Evolutionary conservation across 345 rosid genomes (phyloP).

Genomic region (Citrus trifoliata): DNA sequence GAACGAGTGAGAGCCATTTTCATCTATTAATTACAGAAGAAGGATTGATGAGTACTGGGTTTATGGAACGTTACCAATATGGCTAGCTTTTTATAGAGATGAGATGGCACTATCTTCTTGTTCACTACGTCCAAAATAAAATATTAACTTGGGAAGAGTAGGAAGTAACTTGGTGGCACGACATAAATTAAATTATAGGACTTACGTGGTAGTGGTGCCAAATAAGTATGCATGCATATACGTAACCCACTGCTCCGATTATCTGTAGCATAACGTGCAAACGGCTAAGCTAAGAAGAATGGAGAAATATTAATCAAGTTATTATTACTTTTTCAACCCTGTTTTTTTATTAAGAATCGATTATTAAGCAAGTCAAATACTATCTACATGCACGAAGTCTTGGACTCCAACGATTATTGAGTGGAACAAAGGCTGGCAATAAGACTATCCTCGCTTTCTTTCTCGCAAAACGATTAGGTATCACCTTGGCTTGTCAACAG

Average conservation of each 20-base stretch:
- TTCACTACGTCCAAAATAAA: neutral
- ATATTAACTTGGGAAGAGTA: neutral
- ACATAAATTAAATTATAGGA: neutral
- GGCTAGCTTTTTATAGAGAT: neutral
- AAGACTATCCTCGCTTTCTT: no score
- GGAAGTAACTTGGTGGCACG: slow-evolving; percentile 36
- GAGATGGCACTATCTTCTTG: neutral
- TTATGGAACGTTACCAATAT: no score
- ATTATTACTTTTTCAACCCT: neutral
- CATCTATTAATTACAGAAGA: neutral
- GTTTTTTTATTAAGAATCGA: no score
- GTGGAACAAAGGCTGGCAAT: no score
- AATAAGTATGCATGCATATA: neutral
- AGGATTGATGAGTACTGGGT: no score
- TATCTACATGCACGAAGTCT: no score
- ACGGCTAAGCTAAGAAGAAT: neutral
- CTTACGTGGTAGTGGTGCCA: neutral
- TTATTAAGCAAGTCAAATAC: no score
- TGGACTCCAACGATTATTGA: no score
- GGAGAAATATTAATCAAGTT: neutral
- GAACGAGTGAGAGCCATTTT: slow-evolving; percentile 18
- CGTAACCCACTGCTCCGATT: neutral
- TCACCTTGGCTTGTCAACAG: neutral
- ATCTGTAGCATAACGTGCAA: neutral
- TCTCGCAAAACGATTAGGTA: neutral